Evolutionary conservation across 2,329 filamentous ascomycete species (phyloP).

Genomic region (Diplocarpon rosae): DNA sequence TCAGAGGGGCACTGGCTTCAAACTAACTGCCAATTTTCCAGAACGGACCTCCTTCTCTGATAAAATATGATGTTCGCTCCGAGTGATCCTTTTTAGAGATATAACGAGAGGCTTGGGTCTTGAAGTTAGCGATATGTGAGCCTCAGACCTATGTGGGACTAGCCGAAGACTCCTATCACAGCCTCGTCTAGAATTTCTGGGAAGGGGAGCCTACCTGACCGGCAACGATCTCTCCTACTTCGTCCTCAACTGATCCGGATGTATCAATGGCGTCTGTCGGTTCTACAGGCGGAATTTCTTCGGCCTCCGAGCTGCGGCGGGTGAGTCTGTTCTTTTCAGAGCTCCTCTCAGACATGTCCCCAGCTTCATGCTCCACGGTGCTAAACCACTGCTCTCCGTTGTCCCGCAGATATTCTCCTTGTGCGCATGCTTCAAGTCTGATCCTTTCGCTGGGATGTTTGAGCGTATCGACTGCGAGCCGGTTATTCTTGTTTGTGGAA

Average conservation of each 20-base stretch:
- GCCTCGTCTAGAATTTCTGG: slow-evolving; percentile 2
- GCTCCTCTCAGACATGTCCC: slow-evolving; percentile 8
- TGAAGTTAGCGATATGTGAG: slow-evolving; percentile 6
- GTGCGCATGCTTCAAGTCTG: slow-evolving; percentile 2
- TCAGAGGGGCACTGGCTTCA: not conserved
- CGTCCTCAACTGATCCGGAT: not conserved
- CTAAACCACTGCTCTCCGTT: not conserved
- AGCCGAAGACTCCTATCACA: slow-evolving; percentile 5
- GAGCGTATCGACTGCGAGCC: not conserved
- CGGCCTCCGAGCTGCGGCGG: not conserved
- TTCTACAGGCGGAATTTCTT: not conserved
- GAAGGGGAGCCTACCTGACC: not conserved
- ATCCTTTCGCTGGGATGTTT: slow-evolving; percentile 2
- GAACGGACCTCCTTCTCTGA: not conserved
- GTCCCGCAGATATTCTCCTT: not conserved
- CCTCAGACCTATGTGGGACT: not conserved
- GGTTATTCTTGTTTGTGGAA: not conserved
- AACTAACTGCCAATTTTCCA: not conserved
- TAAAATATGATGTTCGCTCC: not conserved
- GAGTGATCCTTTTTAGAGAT: not conserved
- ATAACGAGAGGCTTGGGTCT: not conserved
- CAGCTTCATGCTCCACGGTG: slow-evolving; percentile 1
- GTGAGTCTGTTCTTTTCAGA: slow-evolving; percentile 1
- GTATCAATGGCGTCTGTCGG: not conserved
- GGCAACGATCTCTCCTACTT: not conserved